Percentiles rank a stretch among this genome's conserved stretches.
Conservation (phyloP, 352 stramenopile species). For the Halophytophthora batemanensis region DNA sequence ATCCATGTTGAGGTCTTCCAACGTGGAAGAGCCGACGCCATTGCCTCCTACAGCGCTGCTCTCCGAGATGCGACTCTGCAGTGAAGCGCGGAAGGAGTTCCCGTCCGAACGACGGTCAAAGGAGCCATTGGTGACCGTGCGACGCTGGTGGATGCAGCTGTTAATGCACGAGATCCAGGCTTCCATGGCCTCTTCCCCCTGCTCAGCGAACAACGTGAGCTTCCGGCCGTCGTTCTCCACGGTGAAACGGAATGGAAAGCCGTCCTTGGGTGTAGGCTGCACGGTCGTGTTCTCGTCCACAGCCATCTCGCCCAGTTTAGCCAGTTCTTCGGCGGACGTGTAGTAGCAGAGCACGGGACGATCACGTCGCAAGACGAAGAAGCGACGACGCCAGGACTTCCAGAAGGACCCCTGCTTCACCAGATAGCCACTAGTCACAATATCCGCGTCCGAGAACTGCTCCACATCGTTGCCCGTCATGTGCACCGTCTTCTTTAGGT, state of each 20-base stretch:
- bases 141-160: constrained; percentile 41
- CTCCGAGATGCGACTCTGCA: constrained; percentile 34
- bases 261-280: constrained; percentile 39
- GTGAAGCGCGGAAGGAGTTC: constrained; percentile 28
- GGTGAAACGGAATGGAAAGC: constrained; percentile 62
- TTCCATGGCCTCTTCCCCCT: constrained; percentile 48
- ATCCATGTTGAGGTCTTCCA: constrained; percentile 35
- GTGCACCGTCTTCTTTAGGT: constrained; percentile 70
- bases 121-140: constrained; percentile 30
- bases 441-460: constrained; percentile 84
- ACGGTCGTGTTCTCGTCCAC: constrained; percentile 68
- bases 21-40: too few relatives aligned
- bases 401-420: constrained; percentile 88
- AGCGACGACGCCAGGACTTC: constrained; percentile 81
- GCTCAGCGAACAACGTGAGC: constrained; percentile 69
- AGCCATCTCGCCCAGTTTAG: constrained; percentile 75
- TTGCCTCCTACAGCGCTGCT: too few relatives aligned
- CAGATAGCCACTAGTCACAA: constrained; percentile 74
- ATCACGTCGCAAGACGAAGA: constrained; percentile 81
- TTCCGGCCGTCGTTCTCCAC: constrained; percentile 67
- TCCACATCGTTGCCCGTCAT: constrained; percentile 78
- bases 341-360: constrained; percentile 79
- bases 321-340: constrained; percentile 67
- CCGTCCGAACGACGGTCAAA: constrained; percentile 30
- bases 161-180: constrained; percentile 67